Percentiles rank a stretch among this genome's conserved stretches.
phyloP scores from a whole-genome alignment of 2,329 filamentous ascomycete genomes.

The Cytospora chrysosperma region DNA sequence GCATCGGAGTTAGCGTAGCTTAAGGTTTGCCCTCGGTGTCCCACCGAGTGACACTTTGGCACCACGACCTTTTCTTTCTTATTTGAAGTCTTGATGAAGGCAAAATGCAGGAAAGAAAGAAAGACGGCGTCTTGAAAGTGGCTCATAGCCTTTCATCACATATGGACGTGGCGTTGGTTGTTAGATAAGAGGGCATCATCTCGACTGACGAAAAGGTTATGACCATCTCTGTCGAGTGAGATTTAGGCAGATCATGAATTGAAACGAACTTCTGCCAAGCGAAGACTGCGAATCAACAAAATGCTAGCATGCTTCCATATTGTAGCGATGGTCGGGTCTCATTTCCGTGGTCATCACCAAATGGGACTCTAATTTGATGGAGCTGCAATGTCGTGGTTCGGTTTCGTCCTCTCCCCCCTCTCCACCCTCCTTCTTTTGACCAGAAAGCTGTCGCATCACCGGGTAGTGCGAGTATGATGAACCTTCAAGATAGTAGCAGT shows the following conservation, averaged over 20 bases:
- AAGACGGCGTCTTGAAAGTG: not conserved
- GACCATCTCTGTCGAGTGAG: not conserved
- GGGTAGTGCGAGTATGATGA: not conserved
- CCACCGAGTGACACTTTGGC: not conserved
- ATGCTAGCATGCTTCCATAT: not conserved
- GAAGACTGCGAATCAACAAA: not conserved
- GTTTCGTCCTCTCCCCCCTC: too few relatives aligned
- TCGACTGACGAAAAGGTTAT: not conserved
- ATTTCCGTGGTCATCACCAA: not conserved
- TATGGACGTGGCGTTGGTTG: not conserved
- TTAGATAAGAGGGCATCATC: not conserved
- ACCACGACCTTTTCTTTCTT: not conserved
- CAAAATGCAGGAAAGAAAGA: not conserved
- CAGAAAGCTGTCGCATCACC: not conserved
- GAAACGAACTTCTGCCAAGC: not conserved
- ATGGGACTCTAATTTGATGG: not conserved
- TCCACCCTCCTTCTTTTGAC: too few relatives aligned
- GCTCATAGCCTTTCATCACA: not conserved
- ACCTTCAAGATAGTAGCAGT: not conserved
- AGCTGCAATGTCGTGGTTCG: not conserved
- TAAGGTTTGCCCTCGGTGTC: not conserved
- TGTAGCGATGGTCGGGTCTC: not conserved
- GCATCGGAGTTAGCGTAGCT: not conserved
- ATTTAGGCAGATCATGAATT: not conserved
- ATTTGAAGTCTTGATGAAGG: not conserved